phyloP scores from a whole-genome alignment of 352 stramenopile species.

The Globisporangium canariense region DNA sequence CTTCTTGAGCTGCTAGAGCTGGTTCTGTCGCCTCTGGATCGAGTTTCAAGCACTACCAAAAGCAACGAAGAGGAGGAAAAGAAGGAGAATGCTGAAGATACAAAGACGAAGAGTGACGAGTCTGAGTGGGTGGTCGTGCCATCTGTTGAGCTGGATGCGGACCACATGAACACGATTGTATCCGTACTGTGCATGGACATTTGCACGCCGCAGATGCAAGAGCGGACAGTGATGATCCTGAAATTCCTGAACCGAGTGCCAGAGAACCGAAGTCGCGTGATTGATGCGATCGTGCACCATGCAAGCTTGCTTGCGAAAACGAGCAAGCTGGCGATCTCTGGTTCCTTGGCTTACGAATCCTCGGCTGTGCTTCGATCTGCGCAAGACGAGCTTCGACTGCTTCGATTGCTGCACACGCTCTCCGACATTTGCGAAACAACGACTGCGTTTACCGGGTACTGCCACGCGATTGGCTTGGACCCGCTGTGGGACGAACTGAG shows the following conservation, averaged over 20 bases:
- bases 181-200: constrained; percentile 75
- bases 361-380: constrained; percentile 75
- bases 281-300: constrained; percentile 66
- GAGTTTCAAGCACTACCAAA: constrained; percentile 29
- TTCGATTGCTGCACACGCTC: constrained; percentile 95
- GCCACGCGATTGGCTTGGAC: constrained; percentile 64
- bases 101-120: constrained; percentile 24
- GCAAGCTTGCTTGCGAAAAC: constrained; percentile 43
- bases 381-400: constrained; percentile 93
- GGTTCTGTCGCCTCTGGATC: constrained; percentile 83
- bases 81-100: constrained; percentile 20
- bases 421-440: constrained; percentile 80
- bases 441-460: constrained; percentile 66
- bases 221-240: constrained; percentile 75
- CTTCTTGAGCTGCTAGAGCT: constrained; percentile 91
- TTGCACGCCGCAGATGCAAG: constrained; percentile 79
- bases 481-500: constrained; percentile 78
- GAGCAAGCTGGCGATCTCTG: constrained; percentile 13
- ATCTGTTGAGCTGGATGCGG: constrained; percentile 46
- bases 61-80: constrained; percentile 19
- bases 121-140: constrained; percentile 72
- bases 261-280: constrained; percentile 56
- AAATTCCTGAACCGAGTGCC: constrained; percentile 68
- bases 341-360: constrained; percentile 39
- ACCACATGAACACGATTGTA: constrained; percentile 56